Conservation (phyloP, 2,329 filamentous ascomycete species). For the Byssoonygena ceratinophila region DNA sequence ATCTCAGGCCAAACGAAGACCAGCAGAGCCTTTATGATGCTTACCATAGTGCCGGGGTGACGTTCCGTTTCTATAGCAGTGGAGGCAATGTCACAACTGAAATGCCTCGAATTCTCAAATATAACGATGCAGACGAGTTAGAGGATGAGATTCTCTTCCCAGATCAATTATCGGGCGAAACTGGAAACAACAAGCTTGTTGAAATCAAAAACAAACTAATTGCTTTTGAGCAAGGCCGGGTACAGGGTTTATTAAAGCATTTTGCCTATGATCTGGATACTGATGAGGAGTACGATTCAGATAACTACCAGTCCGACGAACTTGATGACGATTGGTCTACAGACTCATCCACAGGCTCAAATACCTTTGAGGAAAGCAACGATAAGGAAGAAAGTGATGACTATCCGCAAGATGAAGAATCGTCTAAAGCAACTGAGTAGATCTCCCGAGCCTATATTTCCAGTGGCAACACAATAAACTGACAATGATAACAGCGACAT, state of each 20-base stretch:
- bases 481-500: not conserved
- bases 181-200: slow-evolving; percentile 10
- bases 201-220: slow-evolving; percentile 15
- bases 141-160: slow-evolving; percentile 37
- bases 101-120: slow-evolving; percentile 23
- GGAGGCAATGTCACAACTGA: slow-evolving; percentile 2
- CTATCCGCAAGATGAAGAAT: not conserved
- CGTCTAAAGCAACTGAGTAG: too few species aligned
- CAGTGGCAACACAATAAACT: too few species aligned
- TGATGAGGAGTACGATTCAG: slow-evolving; percentile 23
- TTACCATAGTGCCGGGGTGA: slow-evolving; percentile 10
- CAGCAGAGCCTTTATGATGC: slow-evolving; percentile 5
- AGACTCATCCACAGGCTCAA: slow-evolving; percentile 1
- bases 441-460: too few species aligned
- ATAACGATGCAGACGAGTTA: slow-evolving; percentile 33
- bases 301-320: slow-evolving; percentile 14
- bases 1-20: slow-evolving; percentile 29
- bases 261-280: slow-evolving; percentile 18
- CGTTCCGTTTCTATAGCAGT: slow-evolving; percentile 6
- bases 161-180: slow-evolving; percentile 21
- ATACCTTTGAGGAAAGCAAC: slow-evolving; percentile 12
- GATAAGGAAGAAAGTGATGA: not conserved
- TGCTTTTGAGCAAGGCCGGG: slow-evolving; percentile 17
- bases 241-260: slow-evolving; percentile 16
- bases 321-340: slow-evolving; percentile 14